phyloP scores from a whole-genome alignment of 345 rosid species.

The Eucalyptus cladocalyx region DNA sequence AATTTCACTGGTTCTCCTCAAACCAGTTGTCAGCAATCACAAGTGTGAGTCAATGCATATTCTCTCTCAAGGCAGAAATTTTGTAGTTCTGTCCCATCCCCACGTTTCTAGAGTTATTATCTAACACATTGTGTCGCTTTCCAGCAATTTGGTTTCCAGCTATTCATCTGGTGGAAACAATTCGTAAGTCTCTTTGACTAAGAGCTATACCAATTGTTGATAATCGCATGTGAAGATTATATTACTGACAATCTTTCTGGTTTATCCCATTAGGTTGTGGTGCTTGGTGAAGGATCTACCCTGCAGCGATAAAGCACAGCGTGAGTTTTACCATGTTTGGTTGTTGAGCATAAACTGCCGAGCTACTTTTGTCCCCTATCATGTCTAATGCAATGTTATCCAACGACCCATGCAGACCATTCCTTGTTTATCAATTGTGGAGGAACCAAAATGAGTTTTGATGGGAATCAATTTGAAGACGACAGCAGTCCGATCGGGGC shows the following conservation, averaged over 20 bases:
- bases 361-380: neutral
- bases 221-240: neutral
- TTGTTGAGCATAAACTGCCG: neutral
- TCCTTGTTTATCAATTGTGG: constrained; percentile 80
- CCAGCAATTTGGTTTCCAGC: constrained; percentile 71
- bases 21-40: constrained; percentile 17
- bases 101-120: neutral
- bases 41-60: constrained; percentile 28
- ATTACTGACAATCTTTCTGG: neutral
- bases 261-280: constrained; percentile 28
- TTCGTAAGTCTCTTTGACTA: constrained; percentile 29
- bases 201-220: neutral
- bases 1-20: constrained; percentile 41
- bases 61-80: neutral
- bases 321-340: constrained; percentile 20
- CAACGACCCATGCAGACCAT: constrained; percentile 21
- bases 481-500: constrained; percentile 23
- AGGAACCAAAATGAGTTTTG: constrained; percentile 9
- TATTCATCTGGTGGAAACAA: constrained; percentile 16
- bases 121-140: neutral
- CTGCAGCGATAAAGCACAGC: constrained; percentile 21
- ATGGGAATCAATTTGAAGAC: constrained; percentile 24
- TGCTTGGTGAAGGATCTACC: constrained; percentile 67
- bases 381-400: neutral
- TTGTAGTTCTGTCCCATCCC: neutral